Base-by-base conservation (phyloP, 257 asterid species). In the Solanum pimpinellifolium region DNA sequence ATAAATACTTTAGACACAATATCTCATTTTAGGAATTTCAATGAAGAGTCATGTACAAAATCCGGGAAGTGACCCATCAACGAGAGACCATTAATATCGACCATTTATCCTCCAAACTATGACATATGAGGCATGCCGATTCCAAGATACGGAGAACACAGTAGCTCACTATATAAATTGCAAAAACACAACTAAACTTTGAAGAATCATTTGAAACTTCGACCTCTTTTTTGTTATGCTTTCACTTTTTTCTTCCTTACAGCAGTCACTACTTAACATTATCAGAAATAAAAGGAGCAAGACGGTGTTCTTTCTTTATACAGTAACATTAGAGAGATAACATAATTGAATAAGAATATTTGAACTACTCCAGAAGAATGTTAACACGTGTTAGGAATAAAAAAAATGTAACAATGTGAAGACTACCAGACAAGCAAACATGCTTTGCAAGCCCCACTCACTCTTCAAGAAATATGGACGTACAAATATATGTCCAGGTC, bases 1-100 rank as follows among this genome's bases (percentile, higher is more conserved):
- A 95, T 91, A 91, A 92, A 88, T 87, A 90, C 89, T 88, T 86
- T 86, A 90, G 93, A 92, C 91, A 85, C 87, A 76, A 86, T 88
- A 90, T 90, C 89, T 88, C 91, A 68, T 87, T 56, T 84, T 92
- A 93, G 94, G 93, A 62, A 70, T 59, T 82, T 41, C 89, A 90
- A 91, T 84, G 90, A 90, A 89, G 90, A 77, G 56, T 78, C 52
- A 68, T 91, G 92, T 90, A 91, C 83, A 86, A 86, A 92, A 86
- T 77, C 70, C 91, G 83, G 89, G 90, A 82, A 78, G 86, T 44
- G 89, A 87, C 88, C 84, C 86, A 81, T 74, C 46, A 37, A 52
- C 89, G 74, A 62, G 75, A 60, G 87, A 89, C 89, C 75, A 89
- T 91, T 83, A 83, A 89, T 85, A 72, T 33, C 70, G 2, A 52